Percentiles rank a stretch among this genome's conserved stretches.
Evolutionary conservation across 345 rosid species (phyloP).

Genomic region (Eucalyptus fibrosa): DNA sequence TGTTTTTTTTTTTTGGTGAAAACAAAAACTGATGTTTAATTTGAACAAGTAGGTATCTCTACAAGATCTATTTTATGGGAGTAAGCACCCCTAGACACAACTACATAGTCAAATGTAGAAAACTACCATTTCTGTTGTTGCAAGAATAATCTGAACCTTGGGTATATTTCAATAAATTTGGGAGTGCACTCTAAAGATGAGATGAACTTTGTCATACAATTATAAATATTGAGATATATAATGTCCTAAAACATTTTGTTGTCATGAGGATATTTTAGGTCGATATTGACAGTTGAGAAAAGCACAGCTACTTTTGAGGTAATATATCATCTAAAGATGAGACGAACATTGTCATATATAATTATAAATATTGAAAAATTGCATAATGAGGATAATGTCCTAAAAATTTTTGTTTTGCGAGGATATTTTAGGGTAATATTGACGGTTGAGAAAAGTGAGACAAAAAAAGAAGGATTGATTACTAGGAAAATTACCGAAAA

Average conservation of each 20-base stretch:
- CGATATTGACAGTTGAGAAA: too few relatives aligned
- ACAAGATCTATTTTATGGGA: neutral
- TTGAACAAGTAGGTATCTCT: neutral
- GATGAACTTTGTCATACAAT: neutral
- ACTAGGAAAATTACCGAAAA: too few relatives aligned
- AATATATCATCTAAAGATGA: neutral
- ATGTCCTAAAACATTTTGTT: too few relatives aligned
- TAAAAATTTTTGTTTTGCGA: accelerated
- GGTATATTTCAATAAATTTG: neutral
- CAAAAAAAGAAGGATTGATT: too few relatives aligned
- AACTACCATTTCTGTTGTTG: neutral
- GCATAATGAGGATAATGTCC: neutral
- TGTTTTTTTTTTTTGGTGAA: too few relatives aligned
- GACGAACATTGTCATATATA: neutral
- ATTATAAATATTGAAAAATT: too few relatives aligned
- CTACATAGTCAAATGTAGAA: neutral
- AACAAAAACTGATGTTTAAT: too few relatives aligned
- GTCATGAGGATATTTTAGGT: too few relatives aligned
- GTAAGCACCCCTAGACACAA: neutral
- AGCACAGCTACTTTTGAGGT: neutral
- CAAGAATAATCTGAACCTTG: neutral
- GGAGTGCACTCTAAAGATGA: neutral
- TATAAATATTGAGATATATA: too few relatives aligned
- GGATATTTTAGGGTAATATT: neutral
- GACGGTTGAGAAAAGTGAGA: too few relatives aligned